These are phyloP conservation scores for Coemansia sp. DNA, from an alignment of 192 early-diverging fungal species.

Conservation along the genomic window DNA sequence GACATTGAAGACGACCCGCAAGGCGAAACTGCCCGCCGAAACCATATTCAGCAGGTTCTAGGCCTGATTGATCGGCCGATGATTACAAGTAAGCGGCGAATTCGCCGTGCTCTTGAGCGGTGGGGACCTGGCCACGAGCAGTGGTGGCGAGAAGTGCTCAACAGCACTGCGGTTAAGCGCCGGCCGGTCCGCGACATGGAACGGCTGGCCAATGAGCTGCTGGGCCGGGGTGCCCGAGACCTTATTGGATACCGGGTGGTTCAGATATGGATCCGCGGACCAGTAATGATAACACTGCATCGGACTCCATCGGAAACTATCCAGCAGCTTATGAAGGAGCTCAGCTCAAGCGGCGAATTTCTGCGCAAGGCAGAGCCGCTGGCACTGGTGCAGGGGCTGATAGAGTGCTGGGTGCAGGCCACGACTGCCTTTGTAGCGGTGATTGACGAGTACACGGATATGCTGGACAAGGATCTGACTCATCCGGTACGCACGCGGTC, in stretches of 20 bases:
- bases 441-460: slow-evolving; percentile 24
- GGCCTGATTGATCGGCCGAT: slow-evolving; percentile 26
- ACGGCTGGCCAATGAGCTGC: slow-evolving; percentile 16
- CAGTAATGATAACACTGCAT: slow-evolving; percentile 37
- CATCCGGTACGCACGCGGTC: slow-evolving; percentile 21
- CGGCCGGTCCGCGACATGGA: background rate
- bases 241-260: slow-evolving; percentile 40
- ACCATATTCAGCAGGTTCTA: slow-evolving; percentile 28
- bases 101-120: slow-evolving; percentile 11
- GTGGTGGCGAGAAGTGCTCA: slow-evolving; percentile 34
- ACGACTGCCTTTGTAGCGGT: slow-evolving; percentile 11
- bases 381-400: slow-evolving; percentile 17
- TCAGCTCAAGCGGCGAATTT: background rate
- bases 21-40: slow-evolving; percentile 19
- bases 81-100: slow-evolving; percentile 19
- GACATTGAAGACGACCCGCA: slow-evolving; percentile 4
- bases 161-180: slow-evolving; percentile 6
- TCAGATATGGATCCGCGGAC: slow-evolving; percentile 36
- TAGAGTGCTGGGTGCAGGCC: slow-evolving; percentile 31
- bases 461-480: slow-evolving; percentile 39
- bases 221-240: slow-evolving; percentile 23
- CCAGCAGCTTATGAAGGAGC: slow-evolving; percentile 6
- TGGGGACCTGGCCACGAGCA: slow-evolving; percentile 39
- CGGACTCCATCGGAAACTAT: slow-evolving; percentile 11
- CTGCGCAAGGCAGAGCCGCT: slow-evolving; percentile 7